Percentiles rank a stretch among this genome's conserved stretches.
Conservation (phyloP, 1,139 yeast genomes). For the Saccharomycopsis hybrid region DNA sequence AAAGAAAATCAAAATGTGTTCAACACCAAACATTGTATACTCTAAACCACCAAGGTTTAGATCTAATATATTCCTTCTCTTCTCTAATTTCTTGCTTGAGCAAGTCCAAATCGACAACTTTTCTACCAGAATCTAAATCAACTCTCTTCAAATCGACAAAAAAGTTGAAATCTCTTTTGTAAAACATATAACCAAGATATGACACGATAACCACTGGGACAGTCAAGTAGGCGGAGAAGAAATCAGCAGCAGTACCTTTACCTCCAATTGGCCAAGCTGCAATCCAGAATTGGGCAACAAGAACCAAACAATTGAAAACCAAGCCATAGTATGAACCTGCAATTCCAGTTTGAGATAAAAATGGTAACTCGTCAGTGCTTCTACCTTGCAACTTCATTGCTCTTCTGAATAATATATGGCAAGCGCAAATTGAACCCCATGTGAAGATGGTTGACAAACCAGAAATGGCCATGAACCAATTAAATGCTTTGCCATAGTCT, state of each 20-base stretch:
- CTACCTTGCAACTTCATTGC: slow-evolving; percentile 49
- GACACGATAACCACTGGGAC: slow-evolving; percentile 52
- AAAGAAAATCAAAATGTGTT: too few species aligned
- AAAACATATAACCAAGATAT: slow-evolving; percentile 50
- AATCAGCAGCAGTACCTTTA: slow-evolving; percentile 28
- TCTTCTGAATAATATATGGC: slow-evolving; percentile 55
- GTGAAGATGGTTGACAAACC: slow-evolving; percentile 61
- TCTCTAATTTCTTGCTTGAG: slow-evolving; percentile 58
- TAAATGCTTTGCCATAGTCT: slow-evolving; percentile 49
- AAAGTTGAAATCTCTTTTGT: slow-evolving; percentile 45
- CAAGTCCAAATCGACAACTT: slow-evolving; percentile 55
- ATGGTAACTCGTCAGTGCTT: slow-evolving; percentile 44
- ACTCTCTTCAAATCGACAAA: slow-evolving; percentile 44
- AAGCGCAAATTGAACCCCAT: slow-evolving; percentile 56
- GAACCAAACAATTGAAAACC: slow-evolving; percentile 40
- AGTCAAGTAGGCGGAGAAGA: slow-evolving; percentile 57
- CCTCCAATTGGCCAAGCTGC: slow-evolving; percentile 68
- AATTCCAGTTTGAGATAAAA: slow-evolving; percentile 46
- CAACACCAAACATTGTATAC: slow-evolving; percentile 49
- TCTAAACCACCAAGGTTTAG: slow-evolving; percentile 48
- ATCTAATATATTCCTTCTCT: slow-evolving; percentile 45
- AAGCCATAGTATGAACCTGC: slow-evolving; percentile 50
- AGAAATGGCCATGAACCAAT: slow-evolving; percentile 60
- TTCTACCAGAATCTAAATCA: slow-evolving; percentile 68
- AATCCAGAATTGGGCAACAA: slow-evolving; percentile 60